Base-by-base conservation (phyloP, 768 basidiomycete genomes). In the Kwoniella dejecticola region DNA sequence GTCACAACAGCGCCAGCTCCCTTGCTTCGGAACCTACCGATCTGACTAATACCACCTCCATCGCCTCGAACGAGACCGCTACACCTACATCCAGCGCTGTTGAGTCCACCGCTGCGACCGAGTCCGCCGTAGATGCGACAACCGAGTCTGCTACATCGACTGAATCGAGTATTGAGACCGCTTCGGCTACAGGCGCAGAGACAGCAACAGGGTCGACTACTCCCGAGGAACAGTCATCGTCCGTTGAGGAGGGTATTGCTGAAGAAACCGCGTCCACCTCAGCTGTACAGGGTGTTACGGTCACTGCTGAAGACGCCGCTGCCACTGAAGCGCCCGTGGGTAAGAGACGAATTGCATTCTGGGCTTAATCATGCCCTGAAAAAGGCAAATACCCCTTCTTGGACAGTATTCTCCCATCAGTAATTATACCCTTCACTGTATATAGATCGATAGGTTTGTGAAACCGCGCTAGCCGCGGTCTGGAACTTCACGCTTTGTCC, bases 281-380 rank as follows among this genome's bases (percentile, higher is more conserved):
- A 27, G 27, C 49, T 12, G 46, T 45, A 38, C 38, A 38, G 13
- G 69, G 52, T 1, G 52, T 70, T 13, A 70, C 69, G 15, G 54
- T 70, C 60, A 70, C 69, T 11, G 69, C 69, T 38, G 66, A 38
- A 10, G 66, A 65, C 41, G 62, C 68, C 1, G 45, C 54, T 13
- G 15, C 55, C 10, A 60, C 60, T 57, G 63, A 19, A 29, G 36
- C 46, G 4, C 47, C 47, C 12, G 52, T 40, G 52, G 66, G 66
- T 36, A 60, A 60, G 15, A 50, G 59, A 33, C 19, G 59, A 27
- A 60, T 60, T 21, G 24, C 23, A 12, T 46, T 52, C 44, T 60
- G 66, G 42, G 55, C n/a, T 64, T 63, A 72, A 55, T 64, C 63
- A 56, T 62, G 66, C 5, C 64, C 19, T 70, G 3, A 60, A 21